Base-by-base conservation (phyloP, 1,139 yeast species). In the Yamadazyma oceani region DNA sequence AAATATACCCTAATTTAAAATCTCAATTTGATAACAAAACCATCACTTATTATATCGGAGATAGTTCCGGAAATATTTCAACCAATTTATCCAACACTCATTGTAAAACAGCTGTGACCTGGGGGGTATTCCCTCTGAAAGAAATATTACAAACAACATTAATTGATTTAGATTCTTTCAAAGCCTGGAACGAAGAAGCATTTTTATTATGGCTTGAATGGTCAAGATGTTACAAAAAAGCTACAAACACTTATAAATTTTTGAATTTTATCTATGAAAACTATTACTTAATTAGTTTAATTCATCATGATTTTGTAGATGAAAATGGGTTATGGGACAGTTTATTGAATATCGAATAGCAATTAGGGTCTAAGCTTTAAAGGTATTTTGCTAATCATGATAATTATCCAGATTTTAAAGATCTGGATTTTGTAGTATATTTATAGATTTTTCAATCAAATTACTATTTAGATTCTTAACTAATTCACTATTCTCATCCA, bases 141-240 rank as follows among this genome's bases (percentile, higher is more conserved):
- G 95, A 87, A 55, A 82, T 87, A 34, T 75, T 86, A 23, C 96
- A 88, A 58, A 86, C 96, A 2, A 89, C 97, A 0, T 83, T 88
- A 40, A 81, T 89, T 37, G 96, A 88, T 53, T 83, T 78, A 49
- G 95, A 88, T 51, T 85, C 96, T 3, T 89, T 89, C 65, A 75
- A 76, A 49, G 95, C 96, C 1, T 89, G 97, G 97, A 78, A 82
- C 47, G 96, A 90, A 53, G 98, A 92, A 58, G 95, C 96, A 0
- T 92, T 89, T 61, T 75, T 79, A 45, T 82, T 92, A 44, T 87
- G 97, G 95, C 65, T 74, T 31, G 95, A 90, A 61, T 92, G 98
- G 98, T 85, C 86, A 35, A 73, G 85, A 47, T 71, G 95, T 42
- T 92, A 89, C 60, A 75, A 78, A 44, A 74, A 69, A 38, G 64